Conservation (phyloP, 805 yeast species). For the Pichia eremophila region DNA sequence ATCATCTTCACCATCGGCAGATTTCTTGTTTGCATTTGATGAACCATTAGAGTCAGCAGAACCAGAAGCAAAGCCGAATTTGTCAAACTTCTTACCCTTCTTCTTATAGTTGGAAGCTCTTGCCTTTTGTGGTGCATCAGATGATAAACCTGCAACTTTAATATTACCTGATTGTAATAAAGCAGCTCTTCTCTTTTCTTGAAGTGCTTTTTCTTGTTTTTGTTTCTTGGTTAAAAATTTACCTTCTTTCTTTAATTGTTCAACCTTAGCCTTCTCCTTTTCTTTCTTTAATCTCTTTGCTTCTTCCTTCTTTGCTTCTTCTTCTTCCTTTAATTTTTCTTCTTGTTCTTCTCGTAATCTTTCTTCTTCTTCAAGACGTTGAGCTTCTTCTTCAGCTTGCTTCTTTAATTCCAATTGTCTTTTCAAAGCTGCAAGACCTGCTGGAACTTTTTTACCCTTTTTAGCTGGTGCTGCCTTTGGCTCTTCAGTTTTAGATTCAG, state of each 20-base stretch:
- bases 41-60: neutral
- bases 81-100: constrained; percentile 24
- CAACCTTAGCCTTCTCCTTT: constrained; percentile 76
- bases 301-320: constrained; percentile 56
- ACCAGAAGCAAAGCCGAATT: constrained; percentile 2
- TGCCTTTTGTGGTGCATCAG: constrained; percentile 7
- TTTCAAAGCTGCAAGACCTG: constrained; percentile 85
- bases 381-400: constrained; percentile 78
- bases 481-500: constrained; percentile 11
- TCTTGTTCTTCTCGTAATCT: constrained; percentile 40
- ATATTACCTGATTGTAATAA: constrained; percentile 67
- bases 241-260: constrained; percentile 93
- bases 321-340: constrained; percentile 42
- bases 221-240: constrained; percentile 89
- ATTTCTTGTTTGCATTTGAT: neutral
- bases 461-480: constrained; percentile 26
- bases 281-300: constrained; percentile 67
- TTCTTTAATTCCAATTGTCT: constrained; percentile 83
- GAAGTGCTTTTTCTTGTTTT: constrained; percentile 78
- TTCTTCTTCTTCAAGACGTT: constrained; percentile 63
- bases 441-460: constrained; percentile 73
- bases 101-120: constrained; percentile 56
- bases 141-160: constrained; percentile 62
- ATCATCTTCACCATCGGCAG: constrained; percentile 29
- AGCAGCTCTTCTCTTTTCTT: constrained; percentile 85